Evolutionary conservation across 305 asterid species (phyloP).

Genomic region (Fraxinus ornus): DNA sequence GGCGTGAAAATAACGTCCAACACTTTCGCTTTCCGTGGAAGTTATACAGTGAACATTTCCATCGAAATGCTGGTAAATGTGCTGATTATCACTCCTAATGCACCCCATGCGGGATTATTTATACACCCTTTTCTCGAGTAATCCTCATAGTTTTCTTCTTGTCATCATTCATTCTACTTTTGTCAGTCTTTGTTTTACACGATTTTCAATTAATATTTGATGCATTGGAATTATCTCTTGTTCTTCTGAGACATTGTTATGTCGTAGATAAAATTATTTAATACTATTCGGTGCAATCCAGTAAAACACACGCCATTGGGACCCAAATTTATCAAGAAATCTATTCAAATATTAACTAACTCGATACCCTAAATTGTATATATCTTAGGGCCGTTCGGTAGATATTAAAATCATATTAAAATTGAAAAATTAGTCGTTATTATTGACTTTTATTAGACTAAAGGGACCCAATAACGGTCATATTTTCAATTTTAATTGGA

Average conservation of each 20-base stretch:
- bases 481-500: too few species aligned
- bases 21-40: background rate
- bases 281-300: too few species aligned
- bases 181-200: background rate
- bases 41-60: background rate
- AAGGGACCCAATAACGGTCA: too few species aligned
- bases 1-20: background rate
- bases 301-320: too few species aligned
- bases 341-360: background rate
- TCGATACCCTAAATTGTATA: background rate
- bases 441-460: too few species aligned
- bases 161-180: background rate
- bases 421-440: too few species aligned
- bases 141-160: background rate
- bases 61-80: background rate
- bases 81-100: background rate
- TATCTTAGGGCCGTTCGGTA: too few species aligned
- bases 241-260: too few species aligned
- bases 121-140: slow-evolving; percentile 6
- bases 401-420: too few species aligned
- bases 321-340: background rate
- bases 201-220: background rate
- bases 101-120: background rate
- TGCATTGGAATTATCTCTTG: background rate
- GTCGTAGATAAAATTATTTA: background rate